Evolutionary conservation across 1,284 basidiomycete genomes (phyloP).

Genomic region (Ustilago sp.): DNA sequence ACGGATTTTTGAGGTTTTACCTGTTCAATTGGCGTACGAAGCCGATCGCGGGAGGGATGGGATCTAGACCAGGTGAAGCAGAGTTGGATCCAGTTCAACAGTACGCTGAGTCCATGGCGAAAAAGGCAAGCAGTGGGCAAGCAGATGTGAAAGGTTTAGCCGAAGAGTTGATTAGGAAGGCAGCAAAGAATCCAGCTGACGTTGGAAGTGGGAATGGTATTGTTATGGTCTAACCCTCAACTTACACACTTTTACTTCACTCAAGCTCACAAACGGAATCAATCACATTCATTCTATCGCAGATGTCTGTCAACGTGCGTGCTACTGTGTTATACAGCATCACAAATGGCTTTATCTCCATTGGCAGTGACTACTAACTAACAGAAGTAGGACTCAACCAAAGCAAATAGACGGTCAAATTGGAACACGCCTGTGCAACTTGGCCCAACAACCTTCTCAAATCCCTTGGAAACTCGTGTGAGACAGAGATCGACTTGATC

Average conservation of each 20-base stretch:
- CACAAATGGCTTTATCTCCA: background rate
- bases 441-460: conserved; percentile 54
- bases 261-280: no score
- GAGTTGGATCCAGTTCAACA: conserved; percentile 61
- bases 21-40: conserved; percentile 73
- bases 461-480: conserved; percentile 56
- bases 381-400: conserved; percentile 45
- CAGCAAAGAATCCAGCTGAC: conserved; percentile 37
- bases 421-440: conserved; percentile 58
- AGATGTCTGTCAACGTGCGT: background rate
- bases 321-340: background rate
- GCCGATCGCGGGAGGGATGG: conserved; percentile 66
- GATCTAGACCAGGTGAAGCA: conserved; percentile 56
- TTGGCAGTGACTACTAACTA: conserved; percentile 6
- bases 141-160: conserved; percentile 13
- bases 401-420: conserved; percentile 61
- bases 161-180: conserved; percentile 33
- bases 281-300: background rate
- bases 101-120: conserved; percentile 29
- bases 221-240: conserved; percentile 61
- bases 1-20: conserved; percentile 90
- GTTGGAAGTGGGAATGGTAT: conserved; percentile 63
- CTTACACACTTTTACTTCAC: background rate
- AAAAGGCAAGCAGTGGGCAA: conserved; percentile 6
- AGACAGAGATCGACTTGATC: conserved; percentile 53